Evolutionary conservation across 169 alveolate genomes (phyloP).

Genomic region (Plasmodium adleri): DNA sequence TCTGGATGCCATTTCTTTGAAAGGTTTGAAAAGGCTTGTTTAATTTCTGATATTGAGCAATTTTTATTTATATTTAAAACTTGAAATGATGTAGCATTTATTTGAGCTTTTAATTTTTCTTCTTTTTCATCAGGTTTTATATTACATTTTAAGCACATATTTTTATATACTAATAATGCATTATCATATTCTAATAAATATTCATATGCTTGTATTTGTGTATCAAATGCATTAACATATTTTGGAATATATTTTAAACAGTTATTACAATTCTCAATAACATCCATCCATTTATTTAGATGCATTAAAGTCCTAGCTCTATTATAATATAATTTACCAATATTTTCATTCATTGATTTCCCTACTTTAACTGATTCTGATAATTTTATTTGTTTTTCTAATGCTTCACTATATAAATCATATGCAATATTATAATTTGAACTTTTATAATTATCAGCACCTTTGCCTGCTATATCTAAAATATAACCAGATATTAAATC

Average conservation of each 20-base stretch:
- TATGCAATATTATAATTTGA: constrained; percentile 78
- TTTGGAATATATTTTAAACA: constrained; percentile 83
- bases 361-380: constrained; percentile 29
- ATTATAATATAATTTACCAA: constrained; percentile 85
- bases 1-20: constrained; percentile 88
- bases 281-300: constrained; percentile 82
- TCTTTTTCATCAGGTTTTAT: constrained; percentile 80
- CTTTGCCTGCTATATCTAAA: constrained; percentile 82
- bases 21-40: constrained; percentile 82
- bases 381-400: constrained; percentile 78
- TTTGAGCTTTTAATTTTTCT: constrained; percentile 77
- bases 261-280: constrained; percentile 82
- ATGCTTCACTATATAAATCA: constrained; percentile 80
- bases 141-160: constrained; percentile 82
- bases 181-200: constrained; percentile 83
- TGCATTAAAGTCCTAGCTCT: constrained; percentile 86
- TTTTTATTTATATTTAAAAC: constrained; percentile 77
- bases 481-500: constrained; percentile 78
- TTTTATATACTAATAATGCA: constrained; percentile 75
- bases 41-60: constrained; percentile 79
- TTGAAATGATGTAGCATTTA: constrained; percentile 85
- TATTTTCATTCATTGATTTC: constrained; percentile 77
- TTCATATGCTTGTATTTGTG: constrained; percentile 84
- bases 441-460: constrained; percentile 80
- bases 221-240: constrained; percentile 83